Evolutionary conservation across 306 rosid species (phyloP).

Genomic region (Alnus glutinosa): DNA sequence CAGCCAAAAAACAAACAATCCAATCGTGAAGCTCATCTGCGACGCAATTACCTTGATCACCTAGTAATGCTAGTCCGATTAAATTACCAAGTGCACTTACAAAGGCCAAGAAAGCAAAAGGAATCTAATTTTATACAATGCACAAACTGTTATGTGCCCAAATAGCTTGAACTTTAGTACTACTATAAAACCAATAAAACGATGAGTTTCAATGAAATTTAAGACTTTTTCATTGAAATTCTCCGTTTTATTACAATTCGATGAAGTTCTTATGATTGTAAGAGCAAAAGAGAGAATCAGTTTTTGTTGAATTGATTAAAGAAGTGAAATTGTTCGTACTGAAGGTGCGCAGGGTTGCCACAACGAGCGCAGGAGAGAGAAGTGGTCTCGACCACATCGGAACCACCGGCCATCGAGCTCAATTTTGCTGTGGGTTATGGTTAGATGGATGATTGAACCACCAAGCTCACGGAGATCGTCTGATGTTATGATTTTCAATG

Average conservation of each 20-base stretch:
- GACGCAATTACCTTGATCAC: too few relatives aligned
- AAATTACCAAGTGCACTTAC: background rate
- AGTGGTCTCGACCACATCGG: conserved; percentile 44
- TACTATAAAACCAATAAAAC: background rate
- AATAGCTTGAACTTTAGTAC: background rate
- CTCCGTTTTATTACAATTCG: background rate
- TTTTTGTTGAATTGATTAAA: background rate
- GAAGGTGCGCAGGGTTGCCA: conserved; percentile 78
- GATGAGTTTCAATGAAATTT: background rate
- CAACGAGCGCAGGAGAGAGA: conserved; percentile 66
- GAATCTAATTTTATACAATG: too few relatives aligned
- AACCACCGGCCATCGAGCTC: conserved; percentile 57
- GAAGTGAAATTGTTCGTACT: conserved; percentile 37
- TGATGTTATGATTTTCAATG: too few relatives aligned
- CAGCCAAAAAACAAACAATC: background rate
- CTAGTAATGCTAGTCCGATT: background rate
- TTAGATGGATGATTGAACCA: background rate
- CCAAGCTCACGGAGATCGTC: background rate
- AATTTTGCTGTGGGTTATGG: background rate
- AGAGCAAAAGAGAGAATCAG: background rate
- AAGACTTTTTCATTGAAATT: background rate
- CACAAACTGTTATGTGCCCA: background rate
- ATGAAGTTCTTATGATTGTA: background rate
- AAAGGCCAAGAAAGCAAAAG: background rate
- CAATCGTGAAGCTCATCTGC: background rate